These are phyloP conservation scores for Cladosporium sp. DNA, from an alignment of 2,329 filamentous ascomycete species.

Conservation along the genomic window DNA sequence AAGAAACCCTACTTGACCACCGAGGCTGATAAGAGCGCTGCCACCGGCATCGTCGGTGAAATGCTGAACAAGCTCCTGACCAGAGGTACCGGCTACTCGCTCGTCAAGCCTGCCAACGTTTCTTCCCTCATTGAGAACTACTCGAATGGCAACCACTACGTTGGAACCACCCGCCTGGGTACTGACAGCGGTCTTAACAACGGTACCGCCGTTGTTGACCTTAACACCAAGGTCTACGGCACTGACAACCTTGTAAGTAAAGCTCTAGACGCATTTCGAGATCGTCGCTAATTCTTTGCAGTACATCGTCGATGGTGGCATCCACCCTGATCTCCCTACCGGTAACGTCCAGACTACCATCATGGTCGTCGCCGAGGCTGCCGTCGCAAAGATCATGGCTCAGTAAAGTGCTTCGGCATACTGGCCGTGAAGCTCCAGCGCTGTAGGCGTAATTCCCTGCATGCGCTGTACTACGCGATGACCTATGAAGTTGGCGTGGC, in stretches of 20 bases:
- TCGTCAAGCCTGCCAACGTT: slow-evolving; percentile 56
- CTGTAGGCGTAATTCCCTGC: background rate
- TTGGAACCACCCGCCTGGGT: slow-evolving; percentile 44
- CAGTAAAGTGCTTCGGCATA: background rate
- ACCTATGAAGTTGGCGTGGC: background rate
- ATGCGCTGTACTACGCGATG: background rate
- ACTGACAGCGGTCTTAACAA: slow-evolving; percentile 45
- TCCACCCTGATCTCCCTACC: slow-evolving; percentile 50
- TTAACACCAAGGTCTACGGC: slow-evolving; percentile 56
- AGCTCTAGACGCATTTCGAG: slow-evolving; percentile 64
- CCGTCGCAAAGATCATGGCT: slow-evolving; percentile 14
- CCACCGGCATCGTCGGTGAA: slow-evolving; percentile 64
- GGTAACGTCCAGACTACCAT: slow-evolving; percentile 19
- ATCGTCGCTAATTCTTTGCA: slow-evolving; percentile 68
- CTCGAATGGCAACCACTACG: slow-evolving; percentile 53
- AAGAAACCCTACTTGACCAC: slow-evolving; percentile 61
- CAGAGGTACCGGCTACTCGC: slow-evolving; percentile 57
- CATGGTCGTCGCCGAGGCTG: slow-evolving; percentile 18
- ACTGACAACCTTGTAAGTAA: slow-evolving; percentile 67
- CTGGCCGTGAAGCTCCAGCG: background rate
- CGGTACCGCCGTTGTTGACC: slow-evolving; percentile 52
- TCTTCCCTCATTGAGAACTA: slow-evolving; percentile 57
- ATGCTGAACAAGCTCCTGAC: slow-evolving; percentile 59
- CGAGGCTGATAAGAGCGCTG: slow-evolving; percentile 61
- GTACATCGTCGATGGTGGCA: slow-evolving; percentile 65